Evolutionary conservation across 2,329 filamentous ascomycete genomes (phyloP).

Genomic region (Phyllosticta capitalensis): DNA sequence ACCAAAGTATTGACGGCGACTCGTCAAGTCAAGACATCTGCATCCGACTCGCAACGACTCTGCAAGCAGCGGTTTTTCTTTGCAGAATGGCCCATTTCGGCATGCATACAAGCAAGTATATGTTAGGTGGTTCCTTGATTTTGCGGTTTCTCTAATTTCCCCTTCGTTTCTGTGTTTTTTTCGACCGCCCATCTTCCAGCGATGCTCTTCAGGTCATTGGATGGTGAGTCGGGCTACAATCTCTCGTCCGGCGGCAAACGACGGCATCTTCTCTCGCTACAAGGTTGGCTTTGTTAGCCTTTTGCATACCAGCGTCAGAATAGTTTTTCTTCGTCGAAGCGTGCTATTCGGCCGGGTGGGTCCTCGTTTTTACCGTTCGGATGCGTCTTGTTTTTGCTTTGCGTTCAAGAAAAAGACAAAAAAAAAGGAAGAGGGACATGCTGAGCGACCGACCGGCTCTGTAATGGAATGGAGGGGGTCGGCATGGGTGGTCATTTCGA

Average conservation of each 20-base stretch:
- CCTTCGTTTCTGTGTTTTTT: neutral
- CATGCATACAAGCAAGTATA: neutral
- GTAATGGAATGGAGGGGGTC: neutral
- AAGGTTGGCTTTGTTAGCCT: constrained; percentile 5
- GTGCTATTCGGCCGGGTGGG: neutral
- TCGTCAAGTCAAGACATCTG: neutral
- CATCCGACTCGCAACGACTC: neutral
- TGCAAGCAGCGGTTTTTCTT: neutral
- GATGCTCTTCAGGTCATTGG: constrained; percentile 4
- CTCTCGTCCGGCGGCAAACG: neutral
- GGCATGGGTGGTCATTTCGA: neutral
- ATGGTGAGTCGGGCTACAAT: constrained; percentile 3
- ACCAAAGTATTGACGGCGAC: neutral
- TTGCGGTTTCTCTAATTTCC: constrained; percentile 2
- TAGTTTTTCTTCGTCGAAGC: constrained; percentile 8
- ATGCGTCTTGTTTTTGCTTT: neutral
- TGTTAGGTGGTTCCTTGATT: constrained; percentile 3
- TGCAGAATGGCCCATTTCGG: neutral
- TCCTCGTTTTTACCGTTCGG: neutral
- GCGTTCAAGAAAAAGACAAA: neutral
- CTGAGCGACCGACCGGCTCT: neutral
- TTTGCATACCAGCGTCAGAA: constrained; percentile 9
- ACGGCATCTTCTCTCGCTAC: neutral
- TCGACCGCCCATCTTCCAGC: constrained; percentile 8
- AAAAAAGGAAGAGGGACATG: neutral